phyloP scores from a whole-genome alignment of 306 rosid genomes.

The Rosa lucieae region DNA sequence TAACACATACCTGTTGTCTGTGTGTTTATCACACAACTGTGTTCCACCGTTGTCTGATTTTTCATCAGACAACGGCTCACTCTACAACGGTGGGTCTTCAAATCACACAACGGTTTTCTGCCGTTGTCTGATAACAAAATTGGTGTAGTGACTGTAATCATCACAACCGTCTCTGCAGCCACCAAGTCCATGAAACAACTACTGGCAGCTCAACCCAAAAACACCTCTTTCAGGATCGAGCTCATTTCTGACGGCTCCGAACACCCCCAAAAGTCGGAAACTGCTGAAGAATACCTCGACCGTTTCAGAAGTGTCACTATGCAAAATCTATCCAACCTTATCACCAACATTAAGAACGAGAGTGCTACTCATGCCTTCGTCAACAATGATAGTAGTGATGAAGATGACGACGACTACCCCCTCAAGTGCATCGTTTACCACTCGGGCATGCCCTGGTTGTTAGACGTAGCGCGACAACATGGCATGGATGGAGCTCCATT shows the following conservation, averaged over 20 bases:
- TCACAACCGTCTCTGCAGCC: neutral
- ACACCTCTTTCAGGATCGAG: neutral
- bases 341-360: neutral
- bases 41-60: too few species aligned
- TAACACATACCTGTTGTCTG: too few species aligned
- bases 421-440: constrained; percentile 31
- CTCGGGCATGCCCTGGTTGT: constrained; percentile 23
- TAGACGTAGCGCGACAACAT: constrained; percentile 17
- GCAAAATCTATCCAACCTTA: neutral
- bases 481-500: constrained; percentile 21
- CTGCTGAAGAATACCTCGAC: neutral
- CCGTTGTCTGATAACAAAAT: too few species aligned
- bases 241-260: neutral
- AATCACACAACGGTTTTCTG: too few species aligned
- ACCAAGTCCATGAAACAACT: neutral
- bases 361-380: neutral
- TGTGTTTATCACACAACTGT: too few species aligned
- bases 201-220: neutral
- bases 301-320: neutral
- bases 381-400: neutral
- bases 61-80: too few species aligned
- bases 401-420: neutral
- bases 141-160: too few species aligned
- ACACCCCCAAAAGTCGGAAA: neutral
- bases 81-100: too few species aligned